Evolutionary conservation across 2,329 filamentous ascomycete genomes (phyloP), one percentile per base, ranked within the genome.

Genomic region (Plenodomus lindquistii): DNA sequence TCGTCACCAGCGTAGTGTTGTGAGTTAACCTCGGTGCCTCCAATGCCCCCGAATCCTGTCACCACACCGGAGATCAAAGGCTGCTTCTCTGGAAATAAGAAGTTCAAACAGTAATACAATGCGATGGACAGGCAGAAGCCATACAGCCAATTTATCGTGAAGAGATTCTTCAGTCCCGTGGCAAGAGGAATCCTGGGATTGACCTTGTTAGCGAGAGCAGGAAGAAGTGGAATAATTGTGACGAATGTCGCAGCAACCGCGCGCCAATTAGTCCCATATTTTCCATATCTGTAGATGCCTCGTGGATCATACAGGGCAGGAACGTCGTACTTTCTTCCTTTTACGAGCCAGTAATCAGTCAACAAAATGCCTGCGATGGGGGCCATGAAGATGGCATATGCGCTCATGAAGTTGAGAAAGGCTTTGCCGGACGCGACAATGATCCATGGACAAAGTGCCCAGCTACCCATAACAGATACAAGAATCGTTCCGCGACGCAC

Each of bases 81-180:
- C 22, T 64, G 57, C 4, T 54, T 47, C 5, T 60, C 61, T 1
- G 71, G 72, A 44, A 67, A 73, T 52, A 73, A 65, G 36, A 66
- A 50, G 21, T 58, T 64, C 18, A 72, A 53, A 1, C 52, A 34
- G 13, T 40, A 51, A 41, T 75, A 75, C 4, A 69, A 43, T 4
- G 66, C 41, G 2, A 53, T 45, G 7, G 50, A 53, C 6, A 55
- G 24, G 24, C 45, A 48, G 40, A 73, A 72, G 0, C 70, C 68
- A 31, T 63, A 66, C 3, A 59, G 66, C 54, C 73, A 75, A 4
- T 72, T 71, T 55, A 69, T 73, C 6, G 73, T 62, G 37, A 72
- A 73, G 43, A 52, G 17, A 56, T 65, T 31, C 63, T 64, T 27
- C 9, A 55, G 41, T 6, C 53, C 52, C 1, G 36, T n/a, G 2